A percentile compares a stretch with the other conserved stretches of the same genome.
phyloP scores from a whole-genome alignment of 139 green algal genomes.

The Chara braunii region DNA sequence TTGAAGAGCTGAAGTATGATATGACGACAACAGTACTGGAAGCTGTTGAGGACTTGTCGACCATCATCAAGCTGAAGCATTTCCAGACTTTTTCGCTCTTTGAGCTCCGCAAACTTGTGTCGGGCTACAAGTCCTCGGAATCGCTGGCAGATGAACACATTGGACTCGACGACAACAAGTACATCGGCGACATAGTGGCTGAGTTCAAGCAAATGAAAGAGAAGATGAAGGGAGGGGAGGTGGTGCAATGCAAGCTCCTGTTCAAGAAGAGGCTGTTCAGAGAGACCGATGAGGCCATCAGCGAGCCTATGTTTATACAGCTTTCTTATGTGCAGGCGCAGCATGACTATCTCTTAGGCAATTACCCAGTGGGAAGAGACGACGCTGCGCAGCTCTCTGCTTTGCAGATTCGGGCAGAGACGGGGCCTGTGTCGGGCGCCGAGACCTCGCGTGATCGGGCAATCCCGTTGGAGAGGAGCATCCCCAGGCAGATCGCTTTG shows the following conservation, averaged over 20 bases:
- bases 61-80: slow-evolving; percentile 83
- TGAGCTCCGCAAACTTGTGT: slow-evolving; percentile 47
- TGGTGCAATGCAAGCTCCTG: slow-evolving; percentile 53
- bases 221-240: slow-evolving; percentile 22
- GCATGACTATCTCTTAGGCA: slow-evolving; percentile 83
- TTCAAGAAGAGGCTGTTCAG: slow-evolving; percentile 98
- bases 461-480: slow-evolving; percentile 16
- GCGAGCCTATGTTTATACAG: slow-evolving; percentile 86
- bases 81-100: slow-evolving; percentile 94
- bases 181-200: slow-evolving; percentile 55
- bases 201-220: slow-evolving; percentile 62
- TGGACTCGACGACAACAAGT: slow-evolving; percentile 76
- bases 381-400: slow-evolving; percentile 89
- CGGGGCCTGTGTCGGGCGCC: neutral
- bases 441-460: slow-evolving; percentile 21
- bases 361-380: slow-evolving; percentile 91
- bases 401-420: slow-evolving; percentile 56
- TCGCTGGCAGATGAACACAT: slow-evolving; percentile 66
- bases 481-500: slow-evolving; percentile 53
- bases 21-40: slow-evolving; percentile 78
- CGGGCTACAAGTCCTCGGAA: neutral
- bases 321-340: slow-evolving; percentile 85
- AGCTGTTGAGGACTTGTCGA: slow-evolving; percentile 74
- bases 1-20: slow-evolving; percentile 88
- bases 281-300: slow-evolving; percentile 90